Evolutionary conservation across 2,329 filamentous ascomycete species (phyloP), one percentile per base, ranked within the genome.

Genomic region (Beauveria medogensis): DNA sequence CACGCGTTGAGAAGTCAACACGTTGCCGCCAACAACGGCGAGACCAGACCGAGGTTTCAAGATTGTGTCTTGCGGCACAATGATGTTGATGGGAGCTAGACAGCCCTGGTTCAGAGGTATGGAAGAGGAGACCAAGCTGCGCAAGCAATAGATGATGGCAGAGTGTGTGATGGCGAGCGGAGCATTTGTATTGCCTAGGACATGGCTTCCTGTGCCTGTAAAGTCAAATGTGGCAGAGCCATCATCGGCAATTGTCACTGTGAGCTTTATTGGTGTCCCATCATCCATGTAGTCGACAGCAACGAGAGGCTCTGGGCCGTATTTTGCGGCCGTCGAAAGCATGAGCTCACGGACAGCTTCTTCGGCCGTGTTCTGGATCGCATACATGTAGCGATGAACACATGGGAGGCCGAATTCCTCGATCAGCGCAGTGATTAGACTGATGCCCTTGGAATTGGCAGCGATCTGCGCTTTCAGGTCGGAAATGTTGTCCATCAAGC

Each of bases 101-200:
- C 91, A 95, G 65, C 91, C 91, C 74, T 95, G 91, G 75, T 95
- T 95, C 4, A 95, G 81, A 0, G 91, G 91, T 16, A 95, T 92
- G 66, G 93, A 89, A 65, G 90, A 84, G 43, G 83, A 86, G 67
- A 95, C 91, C 62, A 96, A 80, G 68, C 87, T 90, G 51, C 91
- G 85, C 14, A 95, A 79, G 67, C 88, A 91, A 78, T 95, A 95
- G 69, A 94, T 93, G 69, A 94, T 92, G 55, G 90, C 90, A 5
- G 70, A 72, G 62, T 73, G 68, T 2, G 70, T 71, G 62, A 72
- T 71, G 59, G 72, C 68, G 28, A 69, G 64, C 5, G 72, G 72
- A 7, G 70, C 69, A 55, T 74, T 74, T 54, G 67, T 71, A 65
- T 73, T 73, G 48, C 70, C 71, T 44, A 68, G 67, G 6, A 69